Conservation (phyloP, 192 early-diverging fungal species). For the Rhizophlyctis rosea region DNA sequence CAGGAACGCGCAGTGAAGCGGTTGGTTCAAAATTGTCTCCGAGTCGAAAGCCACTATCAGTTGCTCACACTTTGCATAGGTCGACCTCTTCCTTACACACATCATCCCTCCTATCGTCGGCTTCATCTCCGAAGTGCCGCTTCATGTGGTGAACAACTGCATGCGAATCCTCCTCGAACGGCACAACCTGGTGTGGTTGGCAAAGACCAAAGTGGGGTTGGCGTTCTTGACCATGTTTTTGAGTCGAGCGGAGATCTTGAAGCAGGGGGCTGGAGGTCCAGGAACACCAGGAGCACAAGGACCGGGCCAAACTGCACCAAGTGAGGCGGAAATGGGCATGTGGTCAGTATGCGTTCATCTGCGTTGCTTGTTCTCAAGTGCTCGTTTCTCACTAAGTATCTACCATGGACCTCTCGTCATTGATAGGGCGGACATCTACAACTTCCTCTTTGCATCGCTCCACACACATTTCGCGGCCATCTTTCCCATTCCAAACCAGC, state of each 20-base stretch:
- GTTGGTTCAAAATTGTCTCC: too few relatives aligned
- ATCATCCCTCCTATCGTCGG: constrained; percentile 82
- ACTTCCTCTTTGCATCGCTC: constrained; percentile 73
- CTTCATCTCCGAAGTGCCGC: constrained; percentile 78
- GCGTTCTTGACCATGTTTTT: constrained; percentile 88
- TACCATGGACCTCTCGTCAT: too few relatives aligned
- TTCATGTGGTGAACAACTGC: constrained; percentile 76
- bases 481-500: constrained; percentile 57
- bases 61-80: constrained; percentile 15
- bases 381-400: too few relatives aligned
- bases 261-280: constrained; percentile 52
- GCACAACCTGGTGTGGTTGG: constrained; percentile 84
- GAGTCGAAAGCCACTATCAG: background rate
- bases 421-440: constrained; percentile 74
- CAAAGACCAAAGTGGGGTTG: constrained; percentile 76
- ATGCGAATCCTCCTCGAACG: constrained; percentile 83
- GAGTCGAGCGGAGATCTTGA: constrained; percentile 83
- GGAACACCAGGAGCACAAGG: background rate
- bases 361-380: constrained; percentile 1
- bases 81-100: constrained; percentile 83
- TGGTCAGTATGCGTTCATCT: constrained; percentile 31
- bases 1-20: constrained; percentile 21
- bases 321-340: constrained; percentile 27
- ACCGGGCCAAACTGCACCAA: constrained; percentile 8
- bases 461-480: constrained; percentile 70